These are phyloP conservation scores for Pittosporum tobira DNA, from an alignment of 129 eudicot species.

Conservation along the genomic window DNA sequence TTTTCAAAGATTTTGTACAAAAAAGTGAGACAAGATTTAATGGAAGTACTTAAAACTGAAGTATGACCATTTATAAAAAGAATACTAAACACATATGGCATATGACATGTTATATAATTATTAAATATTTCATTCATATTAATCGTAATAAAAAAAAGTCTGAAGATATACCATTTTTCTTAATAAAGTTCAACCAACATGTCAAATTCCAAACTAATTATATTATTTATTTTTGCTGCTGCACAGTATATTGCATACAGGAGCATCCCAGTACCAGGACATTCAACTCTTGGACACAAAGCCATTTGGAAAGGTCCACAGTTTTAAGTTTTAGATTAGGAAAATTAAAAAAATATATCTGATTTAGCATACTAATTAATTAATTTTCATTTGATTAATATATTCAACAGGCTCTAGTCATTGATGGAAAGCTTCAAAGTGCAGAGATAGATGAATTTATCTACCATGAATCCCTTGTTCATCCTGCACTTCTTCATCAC, in stretches of 20 bases:
- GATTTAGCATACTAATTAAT: no score
- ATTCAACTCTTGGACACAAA: slow-evolving; percentile 87
- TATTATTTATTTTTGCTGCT: slow-evolving; percentile 2
- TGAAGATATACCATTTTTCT: no score
- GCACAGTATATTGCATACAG: slow-evolving; percentile 74
- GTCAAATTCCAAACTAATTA: not conserved
- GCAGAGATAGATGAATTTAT: slow-evolving; percentile 94
- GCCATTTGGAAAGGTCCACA: slow-evolving; percentile 75
- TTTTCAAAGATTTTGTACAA: not conserved
- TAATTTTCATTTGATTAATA: no score
- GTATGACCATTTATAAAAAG: not conserved
- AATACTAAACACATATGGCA: no score
- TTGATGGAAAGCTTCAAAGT: slow-evolving; percentile 95
- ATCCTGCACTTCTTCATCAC: slow-evolving; percentile 77
- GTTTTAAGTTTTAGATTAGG: not conserved
- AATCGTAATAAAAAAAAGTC: no score
- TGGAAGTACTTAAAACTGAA: not conserved
- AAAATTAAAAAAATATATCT: not conserved
- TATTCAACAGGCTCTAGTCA: slow-evolving; percentile 51
- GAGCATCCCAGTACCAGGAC: slow-evolving; percentile 71
- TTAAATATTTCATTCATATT: no score
- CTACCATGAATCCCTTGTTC: slow-evolving; percentile 92
- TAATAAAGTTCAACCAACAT: slow-evolving; percentile 1
- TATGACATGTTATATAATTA: no score
- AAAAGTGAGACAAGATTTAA: slow-evolving; percentile 21